A percentile compares a stretch with the other conserved stretches of the same genome.
phyloP scores from a whole-genome alignment of 306 rosid genomes.

The Gastrolobium bilobum region DNA sequence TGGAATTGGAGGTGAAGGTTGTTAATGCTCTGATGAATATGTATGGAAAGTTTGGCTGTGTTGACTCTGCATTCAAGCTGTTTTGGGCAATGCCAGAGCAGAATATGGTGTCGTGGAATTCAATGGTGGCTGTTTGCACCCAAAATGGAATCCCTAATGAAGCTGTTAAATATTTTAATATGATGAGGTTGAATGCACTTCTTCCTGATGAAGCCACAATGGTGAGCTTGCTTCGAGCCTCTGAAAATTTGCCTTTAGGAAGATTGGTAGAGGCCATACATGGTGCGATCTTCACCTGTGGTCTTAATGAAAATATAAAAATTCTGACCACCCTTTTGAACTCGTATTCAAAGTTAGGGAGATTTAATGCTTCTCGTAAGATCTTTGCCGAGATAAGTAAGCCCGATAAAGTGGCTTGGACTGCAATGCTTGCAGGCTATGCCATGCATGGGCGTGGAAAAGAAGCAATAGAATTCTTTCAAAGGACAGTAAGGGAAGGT shows the following conservation, averaged over 20 bases:
- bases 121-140: constrained; percentile 60
- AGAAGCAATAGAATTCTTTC: constrained; percentile 69
- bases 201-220: constrained; percentile 75
- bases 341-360: constrained; percentile 76
- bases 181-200: constrained; percentile 64
- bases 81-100: constrained; percentile 61
- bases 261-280: constrained; percentile 69
- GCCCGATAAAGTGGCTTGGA: constrained; percentile 80
- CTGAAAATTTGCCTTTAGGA: constrained; percentile 59
- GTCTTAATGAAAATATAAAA: constrained; percentile 56
- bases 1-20: constrained; percentile 63
- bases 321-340: constrained; percentile 68
- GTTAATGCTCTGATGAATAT: constrained; percentile 68
- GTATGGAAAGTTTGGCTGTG: constrained; percentile 74
- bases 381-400: constrained; percentile 62
- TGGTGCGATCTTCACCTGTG: constrained; percentile 56
- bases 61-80: constrained; percentile 58
- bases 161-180: constrained; percentile 59
- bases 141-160: constrained; percentile 57
- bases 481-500: constrained; percentile 59
- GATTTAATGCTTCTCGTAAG: constrained; percentile 60
- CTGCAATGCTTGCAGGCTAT: constrained; percentile 82
- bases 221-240: constrained; percentile 72
- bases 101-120: constrained; percentile 77
- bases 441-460: constrained; percentile 74